phyloP scores from a whole-genome alignment of 345 rosid genomes.

The Linum trigynum region DNA sequence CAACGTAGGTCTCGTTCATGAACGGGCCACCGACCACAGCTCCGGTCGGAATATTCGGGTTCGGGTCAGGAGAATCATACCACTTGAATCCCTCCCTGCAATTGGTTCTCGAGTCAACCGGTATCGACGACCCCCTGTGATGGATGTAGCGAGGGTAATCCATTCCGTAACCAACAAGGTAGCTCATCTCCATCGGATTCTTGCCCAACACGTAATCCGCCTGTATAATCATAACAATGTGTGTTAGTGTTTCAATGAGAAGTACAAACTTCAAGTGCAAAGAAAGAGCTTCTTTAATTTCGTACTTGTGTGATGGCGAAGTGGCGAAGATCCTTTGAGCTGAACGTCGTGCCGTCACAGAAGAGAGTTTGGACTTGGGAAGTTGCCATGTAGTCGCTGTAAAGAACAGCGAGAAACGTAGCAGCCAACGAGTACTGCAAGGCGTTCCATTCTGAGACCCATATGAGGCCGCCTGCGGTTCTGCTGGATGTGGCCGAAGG shows the following conservation, averaged over 20 bases:
- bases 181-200: constrained; percentile 21
- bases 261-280: not conserved
- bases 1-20: constrained; percentile 14
- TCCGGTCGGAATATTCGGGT: constrained; percentile 17
- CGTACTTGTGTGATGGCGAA: constrained; percentile 19
- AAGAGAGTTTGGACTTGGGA: constrained; percentile 14
- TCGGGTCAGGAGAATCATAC: constrained; percentile 10
- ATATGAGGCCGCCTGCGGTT: constrained; percentile 22
- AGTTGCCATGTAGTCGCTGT: constrained; percentile 19
- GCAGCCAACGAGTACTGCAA: constrained; percentile 19
- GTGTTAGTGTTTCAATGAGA: not conserved
- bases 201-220: constrained; percentile 19
- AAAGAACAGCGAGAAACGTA: constrained; percentile 20
- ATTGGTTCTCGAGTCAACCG: constrained; percentile 3
- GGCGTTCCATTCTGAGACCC: constrained; percentile 14
- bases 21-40: constrained; percentile 20
- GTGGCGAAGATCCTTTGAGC: constrained; percentile 11
- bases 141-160: constrained; percentile 14
- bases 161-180: constrained; percentile 13
- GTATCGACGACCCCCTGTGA: constrained; percentile 22
- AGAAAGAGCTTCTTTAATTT: not conserved
- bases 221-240: constrained; percentile 2
- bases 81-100: constrained; percentile 19
- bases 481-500: constrained; percentile 21
- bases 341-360: constrained; percentile 15